Conservation (phyloP, 2,329 filamentous ascomycete species). For the Sclerotinia subarctica region DNA sequence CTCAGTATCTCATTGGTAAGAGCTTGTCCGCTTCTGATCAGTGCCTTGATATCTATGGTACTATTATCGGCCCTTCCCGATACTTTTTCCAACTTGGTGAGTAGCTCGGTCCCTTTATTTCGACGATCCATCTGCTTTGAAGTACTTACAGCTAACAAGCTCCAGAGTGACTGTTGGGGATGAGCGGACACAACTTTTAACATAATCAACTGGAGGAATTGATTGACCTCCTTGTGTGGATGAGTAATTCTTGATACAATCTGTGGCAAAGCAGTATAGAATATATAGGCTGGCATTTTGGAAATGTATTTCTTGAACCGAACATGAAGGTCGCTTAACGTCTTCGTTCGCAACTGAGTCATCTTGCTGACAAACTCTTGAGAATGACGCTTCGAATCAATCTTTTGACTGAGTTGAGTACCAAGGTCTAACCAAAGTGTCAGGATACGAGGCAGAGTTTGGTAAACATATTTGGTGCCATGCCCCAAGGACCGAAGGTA, state of each 20-base stretch:
- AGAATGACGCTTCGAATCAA: slow-evolving; percentile 47
- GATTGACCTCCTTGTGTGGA: slow-evolving; percentile 72
- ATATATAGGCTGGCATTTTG: slow-evolving; percentile 70
- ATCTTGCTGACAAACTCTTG: slow-evolving; percentile 52
- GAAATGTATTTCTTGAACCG: slow-evolving; percentile 77
- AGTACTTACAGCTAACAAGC: slow-evolving; percentile 80
- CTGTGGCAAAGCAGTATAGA: slow-evolving; percentile 82
- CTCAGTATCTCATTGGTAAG: slow-evolving; percentile 77
- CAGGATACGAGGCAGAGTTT: slow-evolving; percentile 85
- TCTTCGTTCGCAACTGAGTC: slow-evolving; percentile 55
- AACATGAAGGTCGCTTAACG: slow-evolving; percentile 66
- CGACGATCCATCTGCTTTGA: slow-evolving; percentile 70
- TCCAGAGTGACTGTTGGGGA: slow-evolving; percentile 90
- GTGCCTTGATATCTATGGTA: slow-evolving; percentile 59
- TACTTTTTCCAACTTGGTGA: slow-evolving; percentile 47
- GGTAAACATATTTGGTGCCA: slow-evolving; percentile 93
- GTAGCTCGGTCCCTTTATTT: slow-evolving; percentile 50
- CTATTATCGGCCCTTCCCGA: slow-evolving; percentile 52
- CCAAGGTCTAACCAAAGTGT: slow-evolving; percentile 95
- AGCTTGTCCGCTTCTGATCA: slow-evolving; percentile 77
- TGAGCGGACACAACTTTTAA: slow-evolving; percentile 81
- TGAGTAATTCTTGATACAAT: slow-evolving; percentile 96
- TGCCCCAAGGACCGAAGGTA: slow-evolving; percentile 83
- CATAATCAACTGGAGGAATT: slow-evolving; percentile 74
- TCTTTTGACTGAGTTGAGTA: slow-evolving; percentile 63